Evolutionary conservation across 2,329 filamentous ascomycete genomes (phyloP).

Genomic region (Sarocladiaceae sp.): DNA sequence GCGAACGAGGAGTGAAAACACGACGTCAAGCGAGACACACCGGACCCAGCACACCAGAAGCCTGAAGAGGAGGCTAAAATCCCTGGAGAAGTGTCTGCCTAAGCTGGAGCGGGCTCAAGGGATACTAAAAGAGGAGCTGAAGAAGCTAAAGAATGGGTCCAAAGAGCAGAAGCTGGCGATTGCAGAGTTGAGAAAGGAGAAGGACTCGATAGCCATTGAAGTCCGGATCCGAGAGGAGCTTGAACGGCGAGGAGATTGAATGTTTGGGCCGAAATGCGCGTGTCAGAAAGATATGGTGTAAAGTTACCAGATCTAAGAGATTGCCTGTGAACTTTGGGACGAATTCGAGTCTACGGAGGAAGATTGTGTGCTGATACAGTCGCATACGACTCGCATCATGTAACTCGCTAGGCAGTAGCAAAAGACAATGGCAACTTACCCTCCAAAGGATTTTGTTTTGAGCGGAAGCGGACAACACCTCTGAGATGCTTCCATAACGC

Average conservation of each 20-base stretch:
- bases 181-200: background rate
- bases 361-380: no score
- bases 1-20: background rate
- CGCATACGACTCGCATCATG: no score
- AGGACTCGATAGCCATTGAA: background rate
- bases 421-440: no score
- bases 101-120: background rate
- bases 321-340: no score
- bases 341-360: no score
- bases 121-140: background rate
- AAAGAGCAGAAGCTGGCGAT: background rate
- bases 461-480: no score
- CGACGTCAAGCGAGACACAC: background rate
- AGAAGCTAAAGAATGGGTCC: background rate
- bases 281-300: no score
- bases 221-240: background rate
- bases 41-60: background rate
- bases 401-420: no score
- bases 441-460: no score
- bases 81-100: background rate
- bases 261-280: no score
- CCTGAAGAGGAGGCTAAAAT: background rate
- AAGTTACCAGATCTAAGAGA: no score
- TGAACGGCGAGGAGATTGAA: background rate
- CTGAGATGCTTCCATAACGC: no score